Evolutionary conservation across 495 filamentous ascomycete species (phyloP).

Genomic region (Lasiosphaeria ovina): DNA sequence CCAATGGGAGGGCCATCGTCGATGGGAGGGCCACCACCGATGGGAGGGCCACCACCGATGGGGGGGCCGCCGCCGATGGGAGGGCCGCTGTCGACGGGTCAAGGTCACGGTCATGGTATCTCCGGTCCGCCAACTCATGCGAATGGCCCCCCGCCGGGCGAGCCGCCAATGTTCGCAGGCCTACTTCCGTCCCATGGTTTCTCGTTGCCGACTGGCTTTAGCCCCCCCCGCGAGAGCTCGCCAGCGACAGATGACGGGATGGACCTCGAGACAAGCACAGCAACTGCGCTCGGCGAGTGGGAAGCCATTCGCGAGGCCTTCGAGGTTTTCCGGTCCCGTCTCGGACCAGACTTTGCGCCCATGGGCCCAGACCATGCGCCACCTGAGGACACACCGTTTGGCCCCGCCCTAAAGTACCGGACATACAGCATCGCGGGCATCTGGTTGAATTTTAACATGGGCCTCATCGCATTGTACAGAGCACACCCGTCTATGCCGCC

Average conservation of each 20-base stretch:
- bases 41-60: not conserved
- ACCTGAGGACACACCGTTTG: slow-evolving; percentile 63
- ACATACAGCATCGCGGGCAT: slow-evolving; percentile 82
- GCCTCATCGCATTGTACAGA: slow-evolving; percentile 72
- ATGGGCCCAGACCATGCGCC: slow-evolving; percentile 73
- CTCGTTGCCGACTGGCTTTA: slow-evolving; percentile 58
- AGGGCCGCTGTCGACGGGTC: not conserved
- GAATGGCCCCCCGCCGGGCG: too few species aligned
- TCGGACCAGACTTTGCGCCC: slow-evolving; percentile 76
- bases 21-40: not conserved
- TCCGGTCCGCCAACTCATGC: too few species aligned
- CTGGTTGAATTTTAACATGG: slow-evolving; percentile 81
- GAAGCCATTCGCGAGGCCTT: slow-evolving; percentile 69
- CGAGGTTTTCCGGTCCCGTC: slow-evolving; percentile 56
- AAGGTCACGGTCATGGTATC: too few species aligned
- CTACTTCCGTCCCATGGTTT: slow-evolving; percentile 61
- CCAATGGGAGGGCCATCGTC: not conserved
- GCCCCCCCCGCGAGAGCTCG: slow-evolving; percentile 37
- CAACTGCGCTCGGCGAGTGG: slow-evolving; percentile 77
- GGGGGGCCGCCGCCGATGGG: not conserved
- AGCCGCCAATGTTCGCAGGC: slow-evolving; percentile 51
- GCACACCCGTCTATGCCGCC: slow-evolving; percentile 88
- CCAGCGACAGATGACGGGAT: slow-evolving; percentile 35
- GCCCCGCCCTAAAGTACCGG: slow-evolving; percentile 75
- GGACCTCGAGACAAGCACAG: slow-evolving; percentile 60